Percentiles rank a stretch among this genome's conserved stretches.
Conservation (phyloP, 2,329 filamentous ascomycete genomes). For the Bisporella sp. region DNA sequence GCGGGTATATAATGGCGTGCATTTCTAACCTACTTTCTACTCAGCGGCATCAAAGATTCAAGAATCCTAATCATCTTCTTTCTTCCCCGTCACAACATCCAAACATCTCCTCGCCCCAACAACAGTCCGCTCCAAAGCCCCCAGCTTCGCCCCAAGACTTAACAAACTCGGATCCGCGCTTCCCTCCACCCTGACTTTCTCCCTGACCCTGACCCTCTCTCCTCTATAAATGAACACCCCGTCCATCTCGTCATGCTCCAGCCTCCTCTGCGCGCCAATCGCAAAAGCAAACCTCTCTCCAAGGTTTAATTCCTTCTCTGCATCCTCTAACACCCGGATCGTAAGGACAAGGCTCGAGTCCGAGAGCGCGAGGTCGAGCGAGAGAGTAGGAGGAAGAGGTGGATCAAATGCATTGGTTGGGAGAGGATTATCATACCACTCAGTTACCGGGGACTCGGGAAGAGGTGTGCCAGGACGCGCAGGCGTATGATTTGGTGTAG, state of each 20-base stretch:
- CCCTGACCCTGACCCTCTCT: conserved; percentile 74
- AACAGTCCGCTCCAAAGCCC: conserved; percentile 68
- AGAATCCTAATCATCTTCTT: not conserved
- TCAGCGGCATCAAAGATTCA: too few relatives aligned
- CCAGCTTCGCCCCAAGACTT: conserved; percentile 75
- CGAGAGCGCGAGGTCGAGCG: conserved; percentile 64
- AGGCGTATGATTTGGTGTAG: conserved; percentile 5
- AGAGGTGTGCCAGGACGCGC: conserved; percentile 7
- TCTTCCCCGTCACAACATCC: conserved; percentile 63
- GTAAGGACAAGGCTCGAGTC: conserved; percentile 65
- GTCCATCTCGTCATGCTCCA: conserved; percentile 76
- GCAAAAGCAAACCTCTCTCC: conserved; percentile 63
- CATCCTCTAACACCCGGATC: conserved; percentile 63
- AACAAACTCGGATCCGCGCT: conserved; percentile 77
- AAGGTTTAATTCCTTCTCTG: conserved; percentile 49
- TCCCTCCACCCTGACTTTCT: conserved; percentile 77
- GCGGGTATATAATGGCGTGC: too few relatives aligned
- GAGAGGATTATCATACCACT: conserved; percentile 25
- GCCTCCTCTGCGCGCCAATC: conserved; percentile 55
- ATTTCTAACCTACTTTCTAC: too few relatives aligned
- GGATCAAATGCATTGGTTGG: conserved; percentile 47
- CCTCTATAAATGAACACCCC: conserved; percentile 60
- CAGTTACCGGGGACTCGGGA: conserved; percentile 15
- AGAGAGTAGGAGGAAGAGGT: conserved; percentile 58
- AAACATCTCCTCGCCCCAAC: conserved; percentile 64